Conservation (phyloP, 1,139 yeast species). For the Debaryomyces psychrophilus region DNA sequence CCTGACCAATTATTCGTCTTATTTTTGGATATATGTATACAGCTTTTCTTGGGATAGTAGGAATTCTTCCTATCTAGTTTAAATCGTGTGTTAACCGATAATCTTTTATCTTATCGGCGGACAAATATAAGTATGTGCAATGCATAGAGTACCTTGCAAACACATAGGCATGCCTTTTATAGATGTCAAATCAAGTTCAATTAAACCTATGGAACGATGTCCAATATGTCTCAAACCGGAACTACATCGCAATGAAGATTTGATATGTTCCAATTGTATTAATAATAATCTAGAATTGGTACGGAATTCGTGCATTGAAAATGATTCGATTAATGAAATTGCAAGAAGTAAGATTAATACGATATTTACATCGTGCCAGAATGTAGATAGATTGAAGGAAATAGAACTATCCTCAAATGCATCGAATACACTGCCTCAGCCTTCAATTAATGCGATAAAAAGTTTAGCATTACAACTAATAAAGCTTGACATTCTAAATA, state of each 20-base stretch:
- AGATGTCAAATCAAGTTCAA: background rate
- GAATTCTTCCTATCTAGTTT: too few relatives aligned
- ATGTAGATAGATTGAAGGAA: slow-evolving; percentile 16
- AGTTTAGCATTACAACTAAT: slow-evolving; percentile 47
- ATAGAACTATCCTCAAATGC: slow-evolving; percentile 3
- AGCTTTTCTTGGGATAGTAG: too few relatives aligned
- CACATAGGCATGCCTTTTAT: slow-evolving; percentile 2
- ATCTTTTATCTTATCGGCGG: slow-evolving; percentile 3
- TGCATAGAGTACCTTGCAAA: background rate
- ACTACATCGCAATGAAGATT: slow-evolving; percentile 14
- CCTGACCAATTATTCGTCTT: too few relatives aligned
- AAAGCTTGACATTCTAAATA: slow-evolving; percentile 38
- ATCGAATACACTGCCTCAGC: slow-evolving; percentile 24
- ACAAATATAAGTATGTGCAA: background rate
- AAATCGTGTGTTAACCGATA: background rate
- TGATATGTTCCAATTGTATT: slow-evolving; percentile 27
- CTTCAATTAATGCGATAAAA: slow-evolving; percentile 34
- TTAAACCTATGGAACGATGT: slow-evolving; percentile 14
- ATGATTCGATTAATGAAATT: slow-evolving; percentile 25
- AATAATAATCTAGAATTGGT: slow-evolving; percentile 24
- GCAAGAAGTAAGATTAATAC: slow-evolving; percentile 31
- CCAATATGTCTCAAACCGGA: slow-evolving; percentile 21
- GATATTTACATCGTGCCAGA: slow-evolving; percentile 25
- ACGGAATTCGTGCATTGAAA: slow-evolving; percentile 28
- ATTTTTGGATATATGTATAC: too few relatives aligned